Evolutionary conservation across 805 yeast species (phyloP).

Genomic region (Starmerella bombi): DNA sequence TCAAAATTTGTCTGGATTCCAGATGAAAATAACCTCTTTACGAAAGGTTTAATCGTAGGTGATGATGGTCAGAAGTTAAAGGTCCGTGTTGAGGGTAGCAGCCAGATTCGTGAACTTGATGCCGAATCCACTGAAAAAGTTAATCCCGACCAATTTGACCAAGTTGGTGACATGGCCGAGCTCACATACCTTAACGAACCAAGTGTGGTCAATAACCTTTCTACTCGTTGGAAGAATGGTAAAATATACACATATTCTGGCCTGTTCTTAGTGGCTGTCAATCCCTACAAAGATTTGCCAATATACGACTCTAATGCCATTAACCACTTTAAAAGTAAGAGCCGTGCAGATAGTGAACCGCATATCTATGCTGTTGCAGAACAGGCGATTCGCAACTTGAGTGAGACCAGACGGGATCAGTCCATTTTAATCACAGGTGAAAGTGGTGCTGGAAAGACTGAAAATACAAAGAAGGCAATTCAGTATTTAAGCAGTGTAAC

Average conservation of each 20-base stretch:
- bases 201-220: conserved; percentile 76
- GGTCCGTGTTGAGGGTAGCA: conserved; percentile 28
- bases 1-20: conserved; percentile 68
- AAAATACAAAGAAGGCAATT: conserved; percentile 86
- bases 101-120: conserved; percentile 27
- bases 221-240: conserved; percentile 63
- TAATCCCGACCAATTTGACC: conserved; percentile 82
- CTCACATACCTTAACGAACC: conserved; percentile 90
- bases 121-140: conserved; percentile 43
- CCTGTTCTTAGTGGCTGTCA: conserved; percentile 83
- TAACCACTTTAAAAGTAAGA: conserved; percentile 39
- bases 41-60: conserved; percentile 28
- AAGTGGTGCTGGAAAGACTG: conserved; percentile 98
- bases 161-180: conserved; percentile 90
- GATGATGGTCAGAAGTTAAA: conserved; percentile 25
- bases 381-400: conserved; percentile 63
- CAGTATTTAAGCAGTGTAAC: conserved; percentile 75
- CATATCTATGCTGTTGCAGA: conserved; percentile 89
- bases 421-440: conserved; percentile 96
- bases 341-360: conserved; percentile 44
- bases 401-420: conserved; percentile 61
- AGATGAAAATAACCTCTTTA: conserved; percentile 42
- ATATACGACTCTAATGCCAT: conserved; percentile 54
- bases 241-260: conserved; percentile 90
- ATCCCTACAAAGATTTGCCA: conserved; percentile 69